Conservation (phyloP, 805 yeast genomes). For the Yarrowia sp. region DNA sequence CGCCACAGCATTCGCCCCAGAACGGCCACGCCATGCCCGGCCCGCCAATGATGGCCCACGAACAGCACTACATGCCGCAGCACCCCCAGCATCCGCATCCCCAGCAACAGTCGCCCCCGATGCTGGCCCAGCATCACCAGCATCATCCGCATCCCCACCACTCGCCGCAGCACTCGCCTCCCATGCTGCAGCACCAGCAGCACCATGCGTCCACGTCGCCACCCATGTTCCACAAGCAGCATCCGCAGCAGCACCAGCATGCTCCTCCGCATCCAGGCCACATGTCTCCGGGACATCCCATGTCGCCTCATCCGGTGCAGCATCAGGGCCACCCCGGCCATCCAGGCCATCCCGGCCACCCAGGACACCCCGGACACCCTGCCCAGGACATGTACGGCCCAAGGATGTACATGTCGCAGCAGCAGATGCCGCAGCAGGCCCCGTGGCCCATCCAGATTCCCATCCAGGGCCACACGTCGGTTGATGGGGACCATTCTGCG, state of each 20-base stretch:
- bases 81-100: background rate
- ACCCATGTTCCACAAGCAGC: background rate
- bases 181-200: constrained; percentile 8
- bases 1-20: constrained; percentile 16
- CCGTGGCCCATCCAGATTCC: constrained; percentile 16
- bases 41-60: background rate
- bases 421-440: constrained; percentile 23
- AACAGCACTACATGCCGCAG: constrained; percentile 2
- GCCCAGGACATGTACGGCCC: background rate
- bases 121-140: background rate
- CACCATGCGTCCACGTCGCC: background rate
- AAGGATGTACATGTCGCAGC: background rate
- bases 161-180: constrained; percentile 22
- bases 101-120: background rate
- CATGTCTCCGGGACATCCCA: background rate
- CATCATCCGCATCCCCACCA: background rate
- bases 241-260: background rate
- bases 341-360: background rate
- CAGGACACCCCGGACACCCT: background rate
- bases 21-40: background rate
- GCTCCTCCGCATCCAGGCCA: background rate
- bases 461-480: constrained; percentile 15
- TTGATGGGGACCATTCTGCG: constrained; percentile 12
- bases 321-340: background rate
- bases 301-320: background rate